These are phyloP conservation scores for Apiotrichum gamsii DNA, from an alignment of 1,284 basidiomycete genomes.

Conservation along the genomic window DNA sequence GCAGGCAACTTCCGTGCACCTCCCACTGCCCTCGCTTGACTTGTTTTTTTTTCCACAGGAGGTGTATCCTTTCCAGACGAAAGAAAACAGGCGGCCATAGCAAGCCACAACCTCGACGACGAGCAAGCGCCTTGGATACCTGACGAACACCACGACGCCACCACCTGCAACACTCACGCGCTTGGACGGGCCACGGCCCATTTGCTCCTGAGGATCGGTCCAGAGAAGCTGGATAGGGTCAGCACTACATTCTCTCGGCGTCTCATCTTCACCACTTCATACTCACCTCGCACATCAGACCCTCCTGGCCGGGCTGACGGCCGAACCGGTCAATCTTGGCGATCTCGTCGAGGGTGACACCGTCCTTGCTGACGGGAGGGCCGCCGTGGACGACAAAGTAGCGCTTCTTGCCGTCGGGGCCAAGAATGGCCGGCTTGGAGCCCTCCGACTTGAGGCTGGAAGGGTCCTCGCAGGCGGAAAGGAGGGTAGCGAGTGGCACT, in stretches of 20 bases:
- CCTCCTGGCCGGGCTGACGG: conserved; percentile 87
- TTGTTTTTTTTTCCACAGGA: no score
- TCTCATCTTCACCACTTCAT: no score
- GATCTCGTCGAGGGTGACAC: conserved; percentile 86
- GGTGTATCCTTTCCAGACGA: no score
- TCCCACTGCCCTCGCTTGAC: no score
- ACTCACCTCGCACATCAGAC: conserved; percentile 72
- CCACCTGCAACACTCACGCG: conserved; percentile 55
- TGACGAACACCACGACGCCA: conserved; percentile 14
- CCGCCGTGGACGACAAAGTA: conserved; percentile 97
- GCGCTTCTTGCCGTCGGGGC: conserved; percentile 74
- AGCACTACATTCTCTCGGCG: no score
- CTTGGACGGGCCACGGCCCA: conserved; percentile 94
- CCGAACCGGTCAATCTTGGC: conserved; percentile 80
- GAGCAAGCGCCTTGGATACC: not conserved
- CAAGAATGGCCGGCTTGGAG: conserved; percentile 58
- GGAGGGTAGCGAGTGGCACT: conserved; percentile 86
- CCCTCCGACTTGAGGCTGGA: conserved; percentile 43
- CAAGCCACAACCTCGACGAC: not conserved
- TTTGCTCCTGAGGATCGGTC: conserved; percentile 88
- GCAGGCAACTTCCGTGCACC: no score
- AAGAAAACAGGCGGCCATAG: not conserved
- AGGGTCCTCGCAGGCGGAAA: conserved; percentile 66
- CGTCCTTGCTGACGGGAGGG: conserved; percentile 82
- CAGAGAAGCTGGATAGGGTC: conserved; percentile 68